Conservation (phyloP, 306 rosid species). For the Fagus crenata region DNA sequence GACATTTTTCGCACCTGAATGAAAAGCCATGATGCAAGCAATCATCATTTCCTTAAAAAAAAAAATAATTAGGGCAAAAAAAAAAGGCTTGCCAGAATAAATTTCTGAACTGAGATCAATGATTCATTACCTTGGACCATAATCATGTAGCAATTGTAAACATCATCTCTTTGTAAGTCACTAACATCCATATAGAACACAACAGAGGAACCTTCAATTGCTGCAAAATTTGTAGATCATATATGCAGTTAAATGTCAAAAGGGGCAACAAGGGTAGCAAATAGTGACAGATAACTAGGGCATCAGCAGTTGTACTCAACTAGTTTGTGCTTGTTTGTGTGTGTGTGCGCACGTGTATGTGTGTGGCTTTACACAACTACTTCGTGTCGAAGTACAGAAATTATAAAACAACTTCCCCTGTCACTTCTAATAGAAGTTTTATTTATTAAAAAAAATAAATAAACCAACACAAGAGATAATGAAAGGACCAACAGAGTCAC, state of each 20-base stretch:
- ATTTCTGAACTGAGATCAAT: conserved; percentile 1
- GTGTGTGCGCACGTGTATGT: background rate
- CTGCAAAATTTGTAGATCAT: conserved; percentile 46
- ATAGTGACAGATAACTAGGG: background rate
- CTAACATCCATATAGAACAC: conserved; percentile 67
- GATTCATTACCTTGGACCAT: conserved; percentile 67
- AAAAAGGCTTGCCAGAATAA: conserved; percentile 2
- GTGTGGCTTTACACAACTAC: background rate
- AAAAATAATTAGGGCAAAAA: background rate
- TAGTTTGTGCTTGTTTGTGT: background rate
- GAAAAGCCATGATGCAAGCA: conserved; percentile 31
- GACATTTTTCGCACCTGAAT: conserved; percentile 81
- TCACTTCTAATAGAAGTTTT: no score
- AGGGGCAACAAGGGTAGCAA: background rate
- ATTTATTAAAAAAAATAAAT: background rate
- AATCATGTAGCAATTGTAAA: conserved; percentile 53
- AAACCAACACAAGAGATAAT: background rate
- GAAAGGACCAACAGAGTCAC: background rate
- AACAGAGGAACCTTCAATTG: conserved; percentile 71
- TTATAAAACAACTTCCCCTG: no score
- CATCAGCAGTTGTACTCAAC: background rate
- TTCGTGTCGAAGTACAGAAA: no score
- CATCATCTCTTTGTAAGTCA: conserved; percentile 44
- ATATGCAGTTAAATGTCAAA: conserved; percentile 25
- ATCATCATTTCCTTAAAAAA: conserved; percentile 16